These are phyloP conservation scores for Botrytis aclada DNA, from an alignment of 2,329 filamentous ascomycete genomes.

Conservation along the genomic window DNA sequence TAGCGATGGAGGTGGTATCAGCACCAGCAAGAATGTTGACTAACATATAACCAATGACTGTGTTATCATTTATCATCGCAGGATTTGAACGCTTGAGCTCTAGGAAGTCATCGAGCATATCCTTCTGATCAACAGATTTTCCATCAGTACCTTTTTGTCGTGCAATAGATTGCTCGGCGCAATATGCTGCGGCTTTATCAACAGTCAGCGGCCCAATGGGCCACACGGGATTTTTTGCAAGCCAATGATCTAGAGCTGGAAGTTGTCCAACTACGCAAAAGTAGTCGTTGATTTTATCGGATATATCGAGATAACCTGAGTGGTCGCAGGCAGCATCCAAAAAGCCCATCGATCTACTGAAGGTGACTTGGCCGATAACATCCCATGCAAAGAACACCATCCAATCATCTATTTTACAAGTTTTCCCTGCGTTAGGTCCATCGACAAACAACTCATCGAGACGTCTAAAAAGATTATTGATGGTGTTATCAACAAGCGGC, in stretches of 20 bases:
- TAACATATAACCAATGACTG: too few species aligned
- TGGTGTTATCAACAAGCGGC: constrained; percentile 36
- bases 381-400: constrained; percentile 42
- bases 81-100: background rate
- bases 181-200: constrained; percentile 20
- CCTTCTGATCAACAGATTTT: constrained; percentile 47
- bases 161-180: constrained; percentile 20
- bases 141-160: background rate
- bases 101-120: constrained; percentile 11
- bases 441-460: constrained; percentile 39
- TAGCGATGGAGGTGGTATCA: too few species aligned
- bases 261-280: constrained; percentile 35
- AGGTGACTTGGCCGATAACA: constrained; percentile 43
- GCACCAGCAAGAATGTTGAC: too few species aligned
- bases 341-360: constrained; percentile 42
- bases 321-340: constrained; percentile 39
- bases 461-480: constrained; percentile 36
- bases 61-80: too few species aligned
- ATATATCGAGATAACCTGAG: constrained; percentile 21
- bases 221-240: constrained; percentile 27
- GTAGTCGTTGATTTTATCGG: constrained; percentile 27
- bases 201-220: constrained; percentile 25
- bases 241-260: constrained; percentile 24
- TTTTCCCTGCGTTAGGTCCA: constrained; percentile 16
- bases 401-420: constrained; percentile 44